Conservation (phyloP, 495 filamentous ascomycete species). For the Niebla homalea region DNA sequence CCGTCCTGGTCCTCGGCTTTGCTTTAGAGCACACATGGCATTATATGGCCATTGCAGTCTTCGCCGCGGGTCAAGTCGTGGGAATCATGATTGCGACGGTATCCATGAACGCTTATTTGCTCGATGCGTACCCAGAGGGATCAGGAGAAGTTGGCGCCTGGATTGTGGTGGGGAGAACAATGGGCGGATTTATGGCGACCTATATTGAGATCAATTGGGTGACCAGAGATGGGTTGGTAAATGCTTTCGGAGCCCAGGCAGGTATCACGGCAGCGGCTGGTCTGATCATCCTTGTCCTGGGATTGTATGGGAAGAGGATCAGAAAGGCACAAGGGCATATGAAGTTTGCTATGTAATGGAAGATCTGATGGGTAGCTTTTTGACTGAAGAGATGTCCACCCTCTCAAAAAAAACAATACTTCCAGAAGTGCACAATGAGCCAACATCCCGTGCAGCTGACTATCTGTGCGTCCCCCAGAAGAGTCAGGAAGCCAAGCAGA, state of each 20-base stretch:
- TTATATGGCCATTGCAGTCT: conserved; percentile 41
- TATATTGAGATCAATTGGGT: conserved; percentile 38
- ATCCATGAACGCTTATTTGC: conserved; percentile 44
- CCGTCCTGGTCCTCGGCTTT: conserved; percentile 43
- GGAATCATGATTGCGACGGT: conserved; percentile 55
- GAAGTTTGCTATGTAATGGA: conserved; percentile 7
- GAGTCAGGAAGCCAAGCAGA: no score
- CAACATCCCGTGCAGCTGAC: no score
- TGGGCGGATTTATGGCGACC: conserved; percentile 35
- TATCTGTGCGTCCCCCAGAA: no score
- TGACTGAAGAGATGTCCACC: no score
- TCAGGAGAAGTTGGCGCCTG: conserved; percentile 43
- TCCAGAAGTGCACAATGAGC: no score
- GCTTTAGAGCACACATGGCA: conserved; percentile 38
- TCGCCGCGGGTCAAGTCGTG: conserved; percentile 42
- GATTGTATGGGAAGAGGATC: conserved; percentile 9
- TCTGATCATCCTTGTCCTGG: conserved; percentile 8
- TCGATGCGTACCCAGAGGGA: conserved; percentile 46
- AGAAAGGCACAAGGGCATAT: conserved; percentile 10
- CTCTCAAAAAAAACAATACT: no score
- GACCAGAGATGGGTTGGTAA: background rate
- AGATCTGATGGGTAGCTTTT: no score
- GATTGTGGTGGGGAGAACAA: conserved; percentile 34
- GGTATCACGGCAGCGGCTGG: conserved; percentile 7
- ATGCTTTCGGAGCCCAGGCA: conserved; percentile 6